Percentiles rank a stretch among this genome's conserved stretches.
phyloP scores from a whole-genome alignment of 768 basidiomycete species.

The Trametes cinnabarina region DNA sequence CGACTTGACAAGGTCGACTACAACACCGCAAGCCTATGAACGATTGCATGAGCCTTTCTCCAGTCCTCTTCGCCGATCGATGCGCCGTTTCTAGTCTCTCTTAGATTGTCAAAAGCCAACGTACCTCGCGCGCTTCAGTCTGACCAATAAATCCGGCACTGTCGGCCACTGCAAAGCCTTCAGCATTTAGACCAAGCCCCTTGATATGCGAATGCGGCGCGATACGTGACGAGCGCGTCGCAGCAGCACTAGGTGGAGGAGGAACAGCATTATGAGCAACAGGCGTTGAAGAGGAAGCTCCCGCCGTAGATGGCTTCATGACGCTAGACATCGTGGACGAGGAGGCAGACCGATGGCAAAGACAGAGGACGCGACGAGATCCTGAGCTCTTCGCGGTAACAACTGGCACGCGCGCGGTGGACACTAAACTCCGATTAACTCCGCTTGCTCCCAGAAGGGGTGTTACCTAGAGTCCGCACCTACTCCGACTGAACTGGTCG shows the following conservation, averaged over 20 bases:
- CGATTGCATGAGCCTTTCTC: neutral
- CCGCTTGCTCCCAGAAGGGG: neutral
- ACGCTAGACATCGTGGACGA: constrained; percentile 17
- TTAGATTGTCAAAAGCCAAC: constrained; percentile 16
- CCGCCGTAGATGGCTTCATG: constrained; percentile 21
- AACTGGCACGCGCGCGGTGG: neutral
- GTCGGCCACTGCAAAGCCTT: constrained; percentile 73
- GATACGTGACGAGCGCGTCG: constrained; percentile 72
- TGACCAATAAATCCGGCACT: constrained; percentile 91
- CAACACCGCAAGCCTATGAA: constrained; percentile 82
- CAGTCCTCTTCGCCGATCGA: too few species aligned
- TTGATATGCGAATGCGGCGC: constrained; percentile 96
- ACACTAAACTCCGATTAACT: neutral
- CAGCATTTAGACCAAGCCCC: constrained; percentile 84
- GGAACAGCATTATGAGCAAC: constrained; percentile 66
- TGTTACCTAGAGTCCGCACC: neutral
- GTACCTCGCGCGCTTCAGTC: constrained; percentile 83
- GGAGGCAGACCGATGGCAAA: neutral
- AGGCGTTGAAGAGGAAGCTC: constrained; percentile 29
- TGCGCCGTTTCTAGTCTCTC: too few species aligned
- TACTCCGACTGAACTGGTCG: neutral
- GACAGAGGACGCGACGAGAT: neutral
- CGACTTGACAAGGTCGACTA: constrained; percentile 86
- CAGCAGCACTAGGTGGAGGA: constrained; percentile 60
- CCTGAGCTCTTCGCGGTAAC: neutral